A percentile compares a stretch with the other conserved stretches of the same genome.
Conservation (phyloP, 2,329 filamentous ascomycete species). For the Juglanconis sp. region DNA sequence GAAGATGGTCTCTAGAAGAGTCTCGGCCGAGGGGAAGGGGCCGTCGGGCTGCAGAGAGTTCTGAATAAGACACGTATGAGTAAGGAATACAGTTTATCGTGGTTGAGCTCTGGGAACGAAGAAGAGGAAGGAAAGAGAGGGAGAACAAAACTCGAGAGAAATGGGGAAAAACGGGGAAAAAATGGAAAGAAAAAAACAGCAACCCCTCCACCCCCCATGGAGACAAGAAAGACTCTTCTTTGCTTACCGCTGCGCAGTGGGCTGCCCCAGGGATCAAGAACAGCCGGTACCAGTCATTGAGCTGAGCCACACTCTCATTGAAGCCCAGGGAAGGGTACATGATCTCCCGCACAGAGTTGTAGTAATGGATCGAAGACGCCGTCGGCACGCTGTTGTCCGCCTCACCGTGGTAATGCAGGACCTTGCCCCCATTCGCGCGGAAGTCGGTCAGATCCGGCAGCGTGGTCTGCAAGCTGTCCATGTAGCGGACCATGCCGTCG, state of each 20-base stretch:
- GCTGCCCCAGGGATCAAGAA: constrained; percentile 44
- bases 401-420: constrained; percentile 30
- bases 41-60: neutral
- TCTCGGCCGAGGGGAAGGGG: neutral
- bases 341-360: neutral
- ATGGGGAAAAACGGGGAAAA: too few species aligned
- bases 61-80: too few species aligned
- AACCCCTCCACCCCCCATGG: too few species aligned
- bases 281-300: constrained; percentile 45
- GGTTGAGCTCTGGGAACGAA: too few species aligned
- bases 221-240: too few species aligned
- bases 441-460: constrained; percentile 28
- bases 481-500: constrained; percentile 12
- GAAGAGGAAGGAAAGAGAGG: too few species aligned
- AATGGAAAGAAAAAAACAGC: too few species aligned
- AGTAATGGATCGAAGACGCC: neutral
- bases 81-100: too few species aligned
- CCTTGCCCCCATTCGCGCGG: constrained; percentile 24
- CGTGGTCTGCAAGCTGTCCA: constrained; percentile 19
- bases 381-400: constrained; percentile 27
- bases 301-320: constrained; percentile 18
- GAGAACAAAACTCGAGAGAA: too few species aligned
- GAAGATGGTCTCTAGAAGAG: constrained; percentile 22
- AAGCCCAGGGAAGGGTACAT: constrained; percentile 26
- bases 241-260: constrained; percentile 33